A percentile compares a stretch with the other conserved stretches of the same genome.
Evolutionary conservation across 495 filamentous ascomycete genomes (phyloP).

Genomic region (Aspergillus hancockii): DNA sequence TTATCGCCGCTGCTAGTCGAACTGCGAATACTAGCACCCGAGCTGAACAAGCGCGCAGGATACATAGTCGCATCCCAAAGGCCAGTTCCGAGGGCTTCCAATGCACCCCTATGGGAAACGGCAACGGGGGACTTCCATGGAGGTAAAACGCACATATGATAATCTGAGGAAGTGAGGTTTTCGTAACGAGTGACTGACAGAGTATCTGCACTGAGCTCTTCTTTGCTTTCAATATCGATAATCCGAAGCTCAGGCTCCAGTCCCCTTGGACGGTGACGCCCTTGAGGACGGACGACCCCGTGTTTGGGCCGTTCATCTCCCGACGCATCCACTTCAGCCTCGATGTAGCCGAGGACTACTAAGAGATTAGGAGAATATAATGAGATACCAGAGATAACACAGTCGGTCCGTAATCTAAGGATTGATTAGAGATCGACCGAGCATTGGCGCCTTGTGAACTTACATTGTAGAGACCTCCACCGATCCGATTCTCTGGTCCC

Average conservation of each 20-base stretch:
- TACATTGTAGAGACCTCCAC: constrained; percentile 91
- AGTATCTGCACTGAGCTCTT: constrained; percentile 77
- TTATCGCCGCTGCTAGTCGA: constrained; percentile 61
- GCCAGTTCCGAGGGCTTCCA: constrained; percentile 65
- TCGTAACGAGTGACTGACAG: constrained; percentile 83
- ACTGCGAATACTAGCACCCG: constrained; percentile 79
- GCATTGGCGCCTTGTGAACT: constrained; percentile 31
- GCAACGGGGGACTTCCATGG: constrained; percentile 63
- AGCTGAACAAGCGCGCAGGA: constrained; percentile 81
- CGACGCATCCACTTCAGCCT: constrained; percentile 60
- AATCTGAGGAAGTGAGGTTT: constrained; percentile 83
- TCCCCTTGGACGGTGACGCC: constrained; percentile 69
- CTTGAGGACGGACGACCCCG: constrained; percentile 43
- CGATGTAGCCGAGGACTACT: constrained; percentile 86
- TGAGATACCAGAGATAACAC: constrained; percentile 94
- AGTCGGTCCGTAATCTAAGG: constrained; percentile 84
- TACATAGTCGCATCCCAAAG: constrained; percentile 82
- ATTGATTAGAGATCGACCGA: constrained; percentile 14
- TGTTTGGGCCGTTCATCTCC: constrained; percentile 22
- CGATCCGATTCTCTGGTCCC: constrained; percentile 71
- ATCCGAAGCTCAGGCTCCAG: constrained; percentile 85
- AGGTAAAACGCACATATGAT: constrained; percentile 83
- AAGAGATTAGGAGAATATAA: constrained; percentile 92
- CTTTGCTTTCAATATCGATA: constrained; percentile 80
- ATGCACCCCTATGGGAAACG: constrained; percentile 61